phyloP scores from a whole-genome alignment of 495 filamentous ascomycete species.

The Penicillium robsamsonii region DNA sequence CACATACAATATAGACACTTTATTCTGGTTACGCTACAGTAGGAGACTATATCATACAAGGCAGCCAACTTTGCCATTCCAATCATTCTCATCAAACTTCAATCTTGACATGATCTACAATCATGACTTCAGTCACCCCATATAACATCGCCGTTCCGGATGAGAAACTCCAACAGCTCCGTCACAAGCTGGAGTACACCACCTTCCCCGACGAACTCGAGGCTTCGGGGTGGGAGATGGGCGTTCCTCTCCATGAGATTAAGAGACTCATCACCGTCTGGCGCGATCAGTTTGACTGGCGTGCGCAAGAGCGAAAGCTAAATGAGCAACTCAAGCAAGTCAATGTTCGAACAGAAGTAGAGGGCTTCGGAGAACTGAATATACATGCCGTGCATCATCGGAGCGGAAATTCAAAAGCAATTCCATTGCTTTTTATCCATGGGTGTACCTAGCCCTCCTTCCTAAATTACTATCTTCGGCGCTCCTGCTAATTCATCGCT shows the following conservation, averaged over 20 bases:
- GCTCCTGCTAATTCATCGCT: background rate
- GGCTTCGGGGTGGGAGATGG: constrained; percentile 46
- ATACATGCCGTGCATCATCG: constrained; percentile 54
- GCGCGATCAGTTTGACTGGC: constrained; percentile 51
- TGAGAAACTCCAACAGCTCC: constrained; percentile 35
- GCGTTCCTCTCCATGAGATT: constrained; percentile 47
- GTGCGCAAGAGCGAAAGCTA: constrained; percentile 37
- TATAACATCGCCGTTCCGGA: constrained; percentile 46
- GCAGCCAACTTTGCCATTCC: background rate
- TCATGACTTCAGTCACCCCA: constrained; percentile 18
- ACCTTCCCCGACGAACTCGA: constrained; percentile 50
- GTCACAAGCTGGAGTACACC: constrained; percentile 40
- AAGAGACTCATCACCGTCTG: constrained; percentile 46
- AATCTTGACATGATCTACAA: background rate
- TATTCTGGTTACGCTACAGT: background rate
- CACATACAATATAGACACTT: too few species aligned
- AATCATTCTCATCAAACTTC: background rate
- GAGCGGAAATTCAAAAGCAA: constrained; percentile 45
- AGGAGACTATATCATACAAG: background rate
- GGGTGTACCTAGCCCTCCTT: constrained; percentile 42
- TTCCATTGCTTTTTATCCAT: constrained; percentile 62
- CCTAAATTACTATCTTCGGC: background rate
- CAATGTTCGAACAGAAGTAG: constrained; percentile 31
- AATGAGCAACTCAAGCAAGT: constrained; percentile 44
- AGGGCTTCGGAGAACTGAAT: constrained; percentile 44